Evolutionary conservation across 345 rosid genomes (phyloP), one percentile per base, ranked within the genome.

Genomic region (Salix udensis): DNA sequence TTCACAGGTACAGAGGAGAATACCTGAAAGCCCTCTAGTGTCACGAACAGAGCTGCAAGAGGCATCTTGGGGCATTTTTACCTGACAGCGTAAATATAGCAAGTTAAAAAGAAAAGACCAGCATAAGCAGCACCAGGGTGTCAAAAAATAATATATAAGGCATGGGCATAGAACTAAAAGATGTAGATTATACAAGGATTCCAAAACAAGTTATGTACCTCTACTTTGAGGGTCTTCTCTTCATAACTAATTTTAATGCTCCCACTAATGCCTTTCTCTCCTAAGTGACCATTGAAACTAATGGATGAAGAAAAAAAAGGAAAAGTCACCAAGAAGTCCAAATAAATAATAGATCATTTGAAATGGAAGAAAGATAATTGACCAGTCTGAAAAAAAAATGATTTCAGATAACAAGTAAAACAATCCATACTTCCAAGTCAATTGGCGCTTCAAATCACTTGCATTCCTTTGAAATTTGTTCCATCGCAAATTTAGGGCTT

Each of bases 61-160:
- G 67, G 96, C 90, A 86, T 95, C 98, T 82, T 95, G 98, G 67
- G 98, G 98, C 98, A 95, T 95, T 86, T 88, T 91, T 65, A 95
- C 97, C 98, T 95, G 77, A 87, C 37, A 61, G 67, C 73, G 53
- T 24, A 67, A 60, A 65, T 40, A 70, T 8, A 65, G 62, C 21
- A 73, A 16, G 16, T 5, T 42, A 50, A 23, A 68, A 44, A n/a
- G 30, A 79, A 15, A 46, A 9, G 39, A 34, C 46, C n/a, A 23
- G 1, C 52, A 74, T 11, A 70, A 69, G 9, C 6, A 73, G 13
- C 42, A 24, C 67, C 48, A 55, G 10, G 67, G 52, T 6, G 26
- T 70, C 70, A 36, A 13, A 44, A 46, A 60, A 72, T 70, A 66
- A 60, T 39, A 53, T 28, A 9, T 21, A 30, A 65, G 62, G 39